These are phyloP conservation scores for Fusarium sp. DNA, from an alignment of 2,329 filamentous ascomycete species.

Conservation along the genomic window DNA sequence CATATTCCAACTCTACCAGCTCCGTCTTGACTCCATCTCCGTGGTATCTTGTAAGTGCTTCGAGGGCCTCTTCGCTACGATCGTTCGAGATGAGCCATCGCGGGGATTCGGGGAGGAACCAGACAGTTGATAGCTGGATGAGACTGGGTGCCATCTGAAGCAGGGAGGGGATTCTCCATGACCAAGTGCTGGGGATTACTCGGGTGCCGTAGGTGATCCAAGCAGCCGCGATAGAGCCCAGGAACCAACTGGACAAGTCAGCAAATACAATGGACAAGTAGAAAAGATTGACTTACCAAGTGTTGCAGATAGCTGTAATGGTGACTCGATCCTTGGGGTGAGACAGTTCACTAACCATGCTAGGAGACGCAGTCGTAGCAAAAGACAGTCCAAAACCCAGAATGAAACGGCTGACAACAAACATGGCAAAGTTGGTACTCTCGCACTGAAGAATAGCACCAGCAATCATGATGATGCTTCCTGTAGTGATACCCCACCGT, in stretches of 20 bases:
- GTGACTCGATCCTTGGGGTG: slow-evolving; percentile 64
- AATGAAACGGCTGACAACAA: slow-evolving; percentile 62
- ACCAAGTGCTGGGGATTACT: slow-evolving; percentile 51
- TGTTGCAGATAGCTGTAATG: slow-evolving; percentile 64
- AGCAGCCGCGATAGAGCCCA: slow-evolving; percentile 56
- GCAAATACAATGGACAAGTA: accelerated
- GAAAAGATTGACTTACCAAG: slow-evolving; percentile 18
- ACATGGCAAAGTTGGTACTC: slow-evolving; percentile 56
- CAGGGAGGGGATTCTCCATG: slow-evolving; percentile 49
- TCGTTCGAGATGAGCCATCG: slow-evolving; percentile 63
- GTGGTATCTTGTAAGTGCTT: slow-evolving; percentile 65
- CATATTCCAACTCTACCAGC: slow-evolving; percentile 62
- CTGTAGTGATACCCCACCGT: slow-evolving; percentile 45
- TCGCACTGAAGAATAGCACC: slow-evolving; percentile 47
- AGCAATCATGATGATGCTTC: slow-evolving; percentile 46
- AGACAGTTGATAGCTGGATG: slow-evolving; percentile 43
- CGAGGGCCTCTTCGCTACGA: slow-evolving; percentile 57
- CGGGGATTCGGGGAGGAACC: slow-evolving; percentile 69
- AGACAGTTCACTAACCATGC: slow-evolving; percentile 61
- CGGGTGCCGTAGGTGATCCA: slow-evolving; percentile 57
- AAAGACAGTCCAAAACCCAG: slow-evolving; percentile 65
- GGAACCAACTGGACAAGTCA: slow-evolving; percentile 52
- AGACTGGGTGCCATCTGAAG: slow-evolving; percentile 36
- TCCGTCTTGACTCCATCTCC: slow-evolving; percentile 63
- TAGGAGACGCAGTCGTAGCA: slow-evolving; percentile 60